phyloP scores from a whole-genome alignment of 2,329 filamentous ascomycete species.

The Fusarium napiforme region DNA sequence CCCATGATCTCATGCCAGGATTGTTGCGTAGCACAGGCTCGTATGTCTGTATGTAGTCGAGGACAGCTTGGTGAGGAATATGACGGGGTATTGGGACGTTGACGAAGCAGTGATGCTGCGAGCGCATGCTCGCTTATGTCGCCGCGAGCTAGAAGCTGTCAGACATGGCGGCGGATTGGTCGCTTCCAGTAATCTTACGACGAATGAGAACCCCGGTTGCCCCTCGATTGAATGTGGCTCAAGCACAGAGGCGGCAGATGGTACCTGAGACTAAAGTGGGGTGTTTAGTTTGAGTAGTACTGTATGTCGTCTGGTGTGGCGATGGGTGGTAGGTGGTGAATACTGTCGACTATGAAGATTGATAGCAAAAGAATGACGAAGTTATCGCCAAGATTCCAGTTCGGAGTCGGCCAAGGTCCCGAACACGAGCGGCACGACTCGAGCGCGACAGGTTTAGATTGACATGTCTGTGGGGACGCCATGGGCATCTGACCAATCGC shows the following conservation, averaged over 20 bases:
- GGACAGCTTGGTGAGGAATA: conserved; percentile 49
- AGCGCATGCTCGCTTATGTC: conserved; percentile 44
- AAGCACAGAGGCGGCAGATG: not conserved
- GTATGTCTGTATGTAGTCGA: conserved; percentile 54
- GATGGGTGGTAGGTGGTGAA: not conserved
- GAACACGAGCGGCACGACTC: not conserved
- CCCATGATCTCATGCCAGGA: conserved; percentile 50
- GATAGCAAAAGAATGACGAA: not conserved
- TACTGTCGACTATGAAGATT: not conserved
- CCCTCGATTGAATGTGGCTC: not conserved
- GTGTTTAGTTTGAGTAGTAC: fast-evolving
- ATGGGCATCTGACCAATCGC: not conserved
- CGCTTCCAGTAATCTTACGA: not conserved
- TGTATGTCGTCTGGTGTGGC: too few relatives aligned
- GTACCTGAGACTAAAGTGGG: not conserved
- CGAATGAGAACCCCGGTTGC: not conserved
- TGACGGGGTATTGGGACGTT: conserved; percentile 53
- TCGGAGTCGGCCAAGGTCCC: not conserved
- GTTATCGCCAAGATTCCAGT: not conserved
- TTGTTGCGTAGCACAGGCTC: conserved; percentile 55
- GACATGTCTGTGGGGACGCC: not conserved
- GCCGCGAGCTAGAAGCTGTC: not conserved
- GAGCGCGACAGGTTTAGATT: not conserved
- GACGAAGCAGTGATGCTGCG: conserved; percentile 49
- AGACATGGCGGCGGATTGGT: not conserved